These are phyloP conservation scores for Urochloa ruziziensis DNA, from an alignment of 176 grass and related monocot species.

Conservation along the genomic window DNA sequence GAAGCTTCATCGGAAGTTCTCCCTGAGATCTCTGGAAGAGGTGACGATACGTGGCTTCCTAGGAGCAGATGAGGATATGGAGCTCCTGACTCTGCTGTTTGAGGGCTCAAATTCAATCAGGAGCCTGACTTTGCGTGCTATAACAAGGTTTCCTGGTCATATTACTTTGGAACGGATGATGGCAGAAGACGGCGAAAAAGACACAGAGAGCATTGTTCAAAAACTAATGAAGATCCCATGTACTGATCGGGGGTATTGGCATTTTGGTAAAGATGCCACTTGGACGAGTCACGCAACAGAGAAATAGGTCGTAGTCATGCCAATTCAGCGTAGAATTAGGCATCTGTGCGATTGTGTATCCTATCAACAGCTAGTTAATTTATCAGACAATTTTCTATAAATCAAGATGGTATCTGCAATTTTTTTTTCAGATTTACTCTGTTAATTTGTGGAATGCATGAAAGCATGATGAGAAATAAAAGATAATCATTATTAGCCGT, in stretches of 20 bases:
- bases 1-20: not conserved
- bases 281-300: not conserved
- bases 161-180: not conserved
- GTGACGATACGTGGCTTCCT: not conserved
- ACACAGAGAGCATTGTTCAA: not conserved
- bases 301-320: not conserved
- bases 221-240: not conserved
- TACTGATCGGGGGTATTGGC: not conserved
- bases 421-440: no score
- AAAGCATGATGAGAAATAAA: no score
- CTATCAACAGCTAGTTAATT: no score
- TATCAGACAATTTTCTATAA: no score
- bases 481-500: no score
- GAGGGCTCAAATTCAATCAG: not conserved
- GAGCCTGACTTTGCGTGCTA: not conserved
- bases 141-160: not conserved
- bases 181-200: not conserved
- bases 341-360: not conserved
- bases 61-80: not conserved
- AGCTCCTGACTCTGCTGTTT: not conserved
- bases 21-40: not conserved
- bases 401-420: no score
- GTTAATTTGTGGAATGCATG: no score
- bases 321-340: not conserved
- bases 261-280: not conserved